A percentile compares a stretch with the other conserved stretches of the same genome.
Conservation (phyloP, 129 eudicot species). For the Gnaphalium uliginosum region DNA sequence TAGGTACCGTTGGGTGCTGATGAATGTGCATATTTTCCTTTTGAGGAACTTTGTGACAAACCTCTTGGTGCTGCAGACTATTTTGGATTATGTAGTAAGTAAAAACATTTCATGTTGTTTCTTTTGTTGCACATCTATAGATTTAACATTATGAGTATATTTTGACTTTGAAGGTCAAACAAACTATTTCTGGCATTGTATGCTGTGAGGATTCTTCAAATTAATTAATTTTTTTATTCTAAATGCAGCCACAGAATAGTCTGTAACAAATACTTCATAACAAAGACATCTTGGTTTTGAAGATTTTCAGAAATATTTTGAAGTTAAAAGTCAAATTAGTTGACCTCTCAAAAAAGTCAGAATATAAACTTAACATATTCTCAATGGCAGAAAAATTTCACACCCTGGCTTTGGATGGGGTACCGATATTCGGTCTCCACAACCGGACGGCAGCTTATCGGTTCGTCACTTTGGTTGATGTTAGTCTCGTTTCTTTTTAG, state of each 20-base stretch:
- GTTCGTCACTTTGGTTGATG: conserved; percentile 93
- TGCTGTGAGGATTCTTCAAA: neutral
- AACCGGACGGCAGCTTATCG: conserved; percentile 92
- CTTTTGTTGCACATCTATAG: neutral
- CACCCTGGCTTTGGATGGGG: conserved; percentile 79
- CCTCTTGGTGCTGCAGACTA: conserved; percentile 99
- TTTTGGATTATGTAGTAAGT: conserved; percentile 88
- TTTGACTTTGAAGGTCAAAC: conserved; percentile 25
- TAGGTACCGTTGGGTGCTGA: conserved; percentile 84
- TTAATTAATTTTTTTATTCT: neutral
- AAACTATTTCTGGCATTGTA: neutral
- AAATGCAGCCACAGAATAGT: neutral
- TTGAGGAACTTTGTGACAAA: conserved; percentile 89
- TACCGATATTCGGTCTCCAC: conserved; percentile 81
- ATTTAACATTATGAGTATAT: neutral
- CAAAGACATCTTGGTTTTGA: neutral
- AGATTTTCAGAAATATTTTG: neutral
- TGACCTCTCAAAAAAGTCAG: conserved; percentile 11
- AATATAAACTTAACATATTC: neutral
- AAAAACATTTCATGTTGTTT: neutral
- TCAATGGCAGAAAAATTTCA: conserved; percentile 65
- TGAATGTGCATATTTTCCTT: conserved; percentile 86
- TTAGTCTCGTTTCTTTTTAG: conserved; percentile 48
- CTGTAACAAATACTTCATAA: neutral
- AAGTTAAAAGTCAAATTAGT: neutral